Conservation (phyloP, 306 rosid genomes). For the Cicer bijugum region DNA sequence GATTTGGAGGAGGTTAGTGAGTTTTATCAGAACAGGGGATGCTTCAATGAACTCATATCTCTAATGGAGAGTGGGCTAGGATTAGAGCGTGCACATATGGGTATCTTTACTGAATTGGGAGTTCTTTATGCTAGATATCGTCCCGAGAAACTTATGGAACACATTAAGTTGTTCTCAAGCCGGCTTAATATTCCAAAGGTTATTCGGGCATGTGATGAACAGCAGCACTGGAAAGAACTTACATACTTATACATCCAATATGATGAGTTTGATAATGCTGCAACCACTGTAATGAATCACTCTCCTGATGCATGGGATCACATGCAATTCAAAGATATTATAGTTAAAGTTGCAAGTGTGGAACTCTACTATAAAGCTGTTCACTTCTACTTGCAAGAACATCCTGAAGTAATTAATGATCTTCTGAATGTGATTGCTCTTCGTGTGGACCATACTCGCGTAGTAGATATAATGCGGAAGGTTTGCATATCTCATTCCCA, state of each 20-base stretch:
- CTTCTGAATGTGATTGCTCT: slow-evolving; percentile 90
- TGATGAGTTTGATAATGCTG: slow-evolving; percentile 97
- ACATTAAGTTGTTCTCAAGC: slow-evolving; percentile 85
- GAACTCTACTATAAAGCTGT: slow-evolving; percentile 96
- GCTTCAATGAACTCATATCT: slow-evolving; percentile 92
- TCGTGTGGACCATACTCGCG: slow-evolving; percentile 96
- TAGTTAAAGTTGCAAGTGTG: slow-evolving; percentile 95
- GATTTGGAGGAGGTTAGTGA: slow-evolving; percentile 98
- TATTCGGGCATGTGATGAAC: slow-evolving; percentile 97
- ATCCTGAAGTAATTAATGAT: slow-evolving; percentile 90
- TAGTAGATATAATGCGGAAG: slow-evolving; percentile 94
- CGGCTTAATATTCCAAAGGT: slow-evolving; percentile 95
- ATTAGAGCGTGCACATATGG: slow-evolving; percentile 96
- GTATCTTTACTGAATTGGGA: slow-evolving; percentile 95
- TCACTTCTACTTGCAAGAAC: slow-evolving; percentile 95
- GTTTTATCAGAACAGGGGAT: slow-evolving; percentile 92
- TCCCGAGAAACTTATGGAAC: slow-evolving; percentile 93
- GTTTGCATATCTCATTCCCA: slow-evolving; percentile 47
- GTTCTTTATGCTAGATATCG: slow-evolving; percentile 97
- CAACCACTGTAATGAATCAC: slow-evolving; percentile 91
- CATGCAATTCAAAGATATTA: slow-evolving; percentile 94
- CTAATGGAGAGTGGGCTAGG: slow-evolving; percentile 97
- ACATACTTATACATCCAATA: slow-evolving; percentile 88
- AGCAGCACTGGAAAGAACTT: slow-evolving; percentile 95
- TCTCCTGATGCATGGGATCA: slow-evolving; percentile 99